Evolutionary conservation across 108 stramenopile genomes (phyloP).

Genomic region (Nitzschia sp.): DNA sequence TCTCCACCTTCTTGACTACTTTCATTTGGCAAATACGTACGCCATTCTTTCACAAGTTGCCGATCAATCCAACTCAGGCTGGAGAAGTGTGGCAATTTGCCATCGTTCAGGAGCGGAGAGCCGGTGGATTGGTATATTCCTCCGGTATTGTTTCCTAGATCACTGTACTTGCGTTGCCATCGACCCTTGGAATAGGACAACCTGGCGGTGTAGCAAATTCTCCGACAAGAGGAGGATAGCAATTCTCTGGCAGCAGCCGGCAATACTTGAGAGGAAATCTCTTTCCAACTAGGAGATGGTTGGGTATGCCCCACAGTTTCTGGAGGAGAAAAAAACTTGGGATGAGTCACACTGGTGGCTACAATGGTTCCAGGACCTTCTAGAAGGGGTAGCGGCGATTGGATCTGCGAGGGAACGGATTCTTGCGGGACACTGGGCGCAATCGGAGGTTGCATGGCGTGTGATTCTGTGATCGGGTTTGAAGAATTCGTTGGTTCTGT

Average conservation of each 20-base stretch:
- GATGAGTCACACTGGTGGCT: not conserved
- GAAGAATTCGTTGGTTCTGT: not conserved
- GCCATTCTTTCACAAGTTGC: conserved; percentile 83
- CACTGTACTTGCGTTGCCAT: conserved; percentile 53
- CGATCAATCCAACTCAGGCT: conserved; percentile 79
- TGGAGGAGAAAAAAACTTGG: not conserved
- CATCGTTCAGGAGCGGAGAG: not conserved
- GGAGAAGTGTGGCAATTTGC: conserved; percentile 55
- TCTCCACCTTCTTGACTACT: conserved; percentile 20
- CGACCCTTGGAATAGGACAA: conserved; percentile 35
- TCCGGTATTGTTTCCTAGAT: conserved; percentile 42
- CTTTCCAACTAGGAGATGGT: conserved; percentile 47
- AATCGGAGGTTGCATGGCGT: no score
- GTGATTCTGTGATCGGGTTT: no score
- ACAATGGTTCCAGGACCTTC: no score
- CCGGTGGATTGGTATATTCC: conserved; percentile 29
- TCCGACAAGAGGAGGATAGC: conserved; percentile 33
- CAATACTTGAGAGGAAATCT: conserved; percentile 48
- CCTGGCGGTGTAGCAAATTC: conserved; percentile 46
- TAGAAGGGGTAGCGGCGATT: not conserved
- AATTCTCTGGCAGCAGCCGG: conserved; percentile 55
- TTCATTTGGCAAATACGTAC: conserved; percentile 53
- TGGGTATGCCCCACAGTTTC: conserved; percentile 18
- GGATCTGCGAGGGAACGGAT: not conserved
- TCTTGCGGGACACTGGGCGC: not conserved